These are phyloP conservation scores for Sutorius eximius DNA, from an alignment of 1,284 basidiomycete genomes.

Conservation along the genomic window DNA sequence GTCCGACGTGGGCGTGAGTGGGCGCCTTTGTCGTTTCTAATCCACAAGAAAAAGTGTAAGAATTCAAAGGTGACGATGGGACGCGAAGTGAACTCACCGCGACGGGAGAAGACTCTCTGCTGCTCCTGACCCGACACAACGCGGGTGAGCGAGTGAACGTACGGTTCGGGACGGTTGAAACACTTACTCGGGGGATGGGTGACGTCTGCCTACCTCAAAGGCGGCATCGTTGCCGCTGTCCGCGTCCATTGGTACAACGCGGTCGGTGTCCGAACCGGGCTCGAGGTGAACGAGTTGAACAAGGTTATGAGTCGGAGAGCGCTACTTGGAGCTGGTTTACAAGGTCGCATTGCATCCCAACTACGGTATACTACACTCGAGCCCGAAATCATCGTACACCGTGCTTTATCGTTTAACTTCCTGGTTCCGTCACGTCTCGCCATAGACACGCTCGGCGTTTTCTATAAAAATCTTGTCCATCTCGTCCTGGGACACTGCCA, in stretches of 20 bases:
- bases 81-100: constrained; percentile 34
- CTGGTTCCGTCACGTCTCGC: constrained; percentile 15
- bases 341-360: neutral
- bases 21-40: constrained; percentile 42
- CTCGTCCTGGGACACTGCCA: constrained; percentile 76
- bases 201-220: constrained; percentile 22
- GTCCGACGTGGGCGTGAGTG: constrained; percentile 53
- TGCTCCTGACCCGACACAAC: constrained; percentile 44
- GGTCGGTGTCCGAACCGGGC: neutral
- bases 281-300: neutral
- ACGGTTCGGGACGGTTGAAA: neutral
- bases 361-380: neutral
- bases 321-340: neutral
- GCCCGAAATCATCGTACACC: constrained; percentile 2
- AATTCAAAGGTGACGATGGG: neutral
- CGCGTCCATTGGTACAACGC: constrained; percentile 16
- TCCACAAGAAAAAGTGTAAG: neutral
- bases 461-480: constrained; percentile 71
- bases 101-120: constrained; percentile 53
- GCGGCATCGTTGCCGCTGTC: constrained; percentile 16
- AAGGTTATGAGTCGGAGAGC: constrained; percentile 3
- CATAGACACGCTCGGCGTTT: constrained; percentile 69
- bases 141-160: constrained; percentile 3
- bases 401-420: neutral
- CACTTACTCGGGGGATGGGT: constrained; percentile 23